Evolutionary conservation across 352 stramenopile species (phyloP).

Genomic region (Globisporangium mamillatum): DNA sequence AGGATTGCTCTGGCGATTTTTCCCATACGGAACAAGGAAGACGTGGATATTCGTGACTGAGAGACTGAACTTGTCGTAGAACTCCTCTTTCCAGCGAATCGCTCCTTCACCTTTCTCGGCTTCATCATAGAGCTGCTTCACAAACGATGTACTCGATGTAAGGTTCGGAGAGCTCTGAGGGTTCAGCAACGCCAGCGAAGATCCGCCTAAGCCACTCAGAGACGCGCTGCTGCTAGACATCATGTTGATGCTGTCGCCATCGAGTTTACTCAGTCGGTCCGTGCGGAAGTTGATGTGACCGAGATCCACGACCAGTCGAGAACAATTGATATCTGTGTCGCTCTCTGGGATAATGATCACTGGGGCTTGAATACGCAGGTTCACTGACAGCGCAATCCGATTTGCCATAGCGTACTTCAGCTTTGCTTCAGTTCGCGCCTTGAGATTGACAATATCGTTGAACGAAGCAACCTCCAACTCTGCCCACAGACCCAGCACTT

Average conservation of each 20-base stretch:
- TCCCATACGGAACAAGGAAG: slow-evolving; percentile 72
- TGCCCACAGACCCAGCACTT: slow-evolving; percentile 76
- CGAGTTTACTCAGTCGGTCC: slow-evolving; percentile 74
- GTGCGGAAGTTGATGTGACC: slow-evolving; percentile 84
- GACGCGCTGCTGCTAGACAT: slow-evolving; percentile 27
- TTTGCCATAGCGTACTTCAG: slow-evolving; percentile 89
- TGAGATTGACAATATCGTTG: slow-evolving; percentile 90
- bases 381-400: slow-evolving; percentile 70
- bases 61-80: slow-evolving; percentile 89
- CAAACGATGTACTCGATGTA: slow-evolving; percentile 66
- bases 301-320: slow-evolving; percentile 78
- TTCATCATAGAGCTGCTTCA: slow-evolving; percentile 86
- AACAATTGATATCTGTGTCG: slow-evolving; percentile 75
- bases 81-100: slow-evolving; percentile 89
- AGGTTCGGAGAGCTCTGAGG: slow-evolving; percentile 42
- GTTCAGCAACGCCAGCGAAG: slow-evolving; percentile 41
- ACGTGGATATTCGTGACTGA: slow-evolving; percentile 83
- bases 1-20: slow-evolving; percentile 20
- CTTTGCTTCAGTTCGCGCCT: slow-evolving; percentile 83
- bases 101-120: slow-evolving; percentile 77
- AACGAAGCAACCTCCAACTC: slow-evolving; percentile 87
- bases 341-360: slow-evolving; percentile 84
- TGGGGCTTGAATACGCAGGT: slow-evolving; percentile 83
- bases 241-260: slow-evolving; percentile 44
- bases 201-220: slow-evolving; percentile 28